Evolutionary conservation across 1,139 yeast genomes (phyloP).

Genomic region (Zygosaccharomyces sapae): DNA sequence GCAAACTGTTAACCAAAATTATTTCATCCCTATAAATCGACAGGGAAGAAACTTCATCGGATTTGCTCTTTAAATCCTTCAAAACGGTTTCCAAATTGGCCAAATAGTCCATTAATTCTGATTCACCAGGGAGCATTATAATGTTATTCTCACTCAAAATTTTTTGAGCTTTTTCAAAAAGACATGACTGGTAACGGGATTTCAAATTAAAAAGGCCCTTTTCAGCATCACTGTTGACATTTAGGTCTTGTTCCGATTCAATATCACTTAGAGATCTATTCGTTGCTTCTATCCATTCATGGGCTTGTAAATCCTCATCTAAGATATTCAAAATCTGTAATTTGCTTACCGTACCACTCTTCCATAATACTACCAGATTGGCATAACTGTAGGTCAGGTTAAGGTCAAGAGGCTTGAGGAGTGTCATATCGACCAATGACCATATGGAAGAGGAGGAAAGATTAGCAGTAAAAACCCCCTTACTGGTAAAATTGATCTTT

Average conservation of each 20-base stretch:
- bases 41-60: slow-evolving; percentile 52
- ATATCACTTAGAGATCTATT: slow-evolving; percentile 29
- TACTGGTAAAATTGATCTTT: slow-evolving; percentile 13
- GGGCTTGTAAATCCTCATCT: slow-evolving; percentile 25
- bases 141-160: slow-evolving; percentile 30
- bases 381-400: slow-evolving; percentile 19
- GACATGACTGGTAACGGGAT: slow-evolving; percentile 25
- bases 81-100: slow-evolving; percentile 32
- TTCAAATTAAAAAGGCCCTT: slow-evolving; percentile 24
- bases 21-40: slow-evolving; percentile 31
- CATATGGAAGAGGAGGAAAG: slow-evolving; percentile 44
- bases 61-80: slow-evolving; percentile 57
- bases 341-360: slow-evolving; percentile 55
- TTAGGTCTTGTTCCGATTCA: slow-evolving; percentile 21
- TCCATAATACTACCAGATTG: slow-evolving; percentile 51
- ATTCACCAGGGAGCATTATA: slow-evolving; percentile 15
- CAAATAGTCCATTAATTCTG: slow-evolving; percentile 26
- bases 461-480: slow-evolving; percentile 22
- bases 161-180: slow-evolving; percentile 26
- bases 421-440: slow-evolving; percentile 42
- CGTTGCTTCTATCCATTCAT: slow-evolving; percentile 33
- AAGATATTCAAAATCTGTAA: slow-evolving; percentile 38
- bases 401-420: slow-evolving; percentile 30
- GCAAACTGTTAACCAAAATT: slow-evolving; percentile 29
- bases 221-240: slow-evolving; percentile 20